Evolutionary conservation across 192 early-diverging fungal genomes (phyloP).

Genomic region (Lobosporangium transversale): DNA sequence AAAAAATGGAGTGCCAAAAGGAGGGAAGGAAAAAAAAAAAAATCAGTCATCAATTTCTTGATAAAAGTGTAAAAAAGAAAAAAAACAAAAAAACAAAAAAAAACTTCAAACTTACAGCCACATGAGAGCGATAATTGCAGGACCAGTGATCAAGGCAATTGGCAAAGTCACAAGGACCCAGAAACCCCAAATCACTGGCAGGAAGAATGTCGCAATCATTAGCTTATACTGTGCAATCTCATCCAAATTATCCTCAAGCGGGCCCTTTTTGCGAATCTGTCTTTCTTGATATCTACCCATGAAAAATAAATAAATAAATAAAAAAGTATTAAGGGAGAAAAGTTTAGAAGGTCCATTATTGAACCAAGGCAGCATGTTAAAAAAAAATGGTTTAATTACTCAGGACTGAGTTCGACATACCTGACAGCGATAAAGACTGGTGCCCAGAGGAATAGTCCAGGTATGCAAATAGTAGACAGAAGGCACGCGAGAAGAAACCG

Average conservation of each 20-base stretch:
- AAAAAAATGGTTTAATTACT: too few relatives aligned
- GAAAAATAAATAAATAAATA: not conserved
- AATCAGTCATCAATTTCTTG: not conserved
- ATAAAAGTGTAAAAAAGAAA: not conserved
- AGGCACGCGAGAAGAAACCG: constrained; percentile 36
- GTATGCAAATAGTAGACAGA: constrained; percentile 36
- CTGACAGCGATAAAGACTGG: constrained; percentile 53
- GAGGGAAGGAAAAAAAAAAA: not conserved
- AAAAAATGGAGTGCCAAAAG: not conserved
- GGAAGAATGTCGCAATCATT: constrained; percentile 50
- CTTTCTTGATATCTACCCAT: constrained; percentile 47
- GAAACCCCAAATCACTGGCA: constrained; percentile 48
- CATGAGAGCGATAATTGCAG: constrained; percentile 47
- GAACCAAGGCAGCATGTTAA: too few relatives aligned
- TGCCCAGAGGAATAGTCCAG: constrained; percentile 45
- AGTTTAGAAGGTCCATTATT: too few relatives aligned
- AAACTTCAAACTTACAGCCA: constrained; percentile 41
- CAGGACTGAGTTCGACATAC: constrained; percentile 14
- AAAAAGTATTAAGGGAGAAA: not conserved
- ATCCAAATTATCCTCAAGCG: constrained; percentile 52
- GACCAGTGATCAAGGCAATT: constrained; percentile 35
- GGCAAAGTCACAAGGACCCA: constrained; percentile 47
- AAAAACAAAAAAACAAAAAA: not conserved
- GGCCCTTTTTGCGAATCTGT: constrained; percentile 42
- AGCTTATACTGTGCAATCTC: constrained; percentile 58